Percentiles rank a stretch among this genome's conserved stretches.
These are phyloP conservation scores for Pinus tabuliformis DNA, from an alignment of 75 land plant genomes.

Conservation along the genomic window DNA sequence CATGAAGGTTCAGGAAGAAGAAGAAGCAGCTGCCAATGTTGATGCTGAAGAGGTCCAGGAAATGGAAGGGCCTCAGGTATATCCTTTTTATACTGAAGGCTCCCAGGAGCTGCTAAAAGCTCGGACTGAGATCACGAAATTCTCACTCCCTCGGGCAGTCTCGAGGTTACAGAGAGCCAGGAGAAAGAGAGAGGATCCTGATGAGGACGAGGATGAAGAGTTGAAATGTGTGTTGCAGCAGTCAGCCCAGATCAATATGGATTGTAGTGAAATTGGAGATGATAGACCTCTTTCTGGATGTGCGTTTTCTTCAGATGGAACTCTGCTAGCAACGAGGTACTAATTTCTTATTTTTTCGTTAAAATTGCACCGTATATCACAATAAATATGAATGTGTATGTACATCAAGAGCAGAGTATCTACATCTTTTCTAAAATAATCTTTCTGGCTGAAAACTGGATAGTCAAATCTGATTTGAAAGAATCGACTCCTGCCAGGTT, in stretches of 20 bases:
- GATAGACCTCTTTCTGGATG: slow-evolving; percentile 94
- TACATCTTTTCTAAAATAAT: too few relatives aligned
- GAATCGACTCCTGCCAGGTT: too few relatives aligned
- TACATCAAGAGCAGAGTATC: too few relatives aligned
- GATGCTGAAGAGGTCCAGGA: slow-evolving; percentile 43
- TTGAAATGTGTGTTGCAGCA: slow-evolving; percentile 56
- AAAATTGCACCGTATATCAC: too few relatives aligned
- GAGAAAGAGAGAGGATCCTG: slow-evolving; percentile 85
- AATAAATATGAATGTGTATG: too few relatives aligned
- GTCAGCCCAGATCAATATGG: slow-evolving; percentile 52
- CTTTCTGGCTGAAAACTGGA: too few relatives aligned
- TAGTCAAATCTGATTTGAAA: too few relatives aligned
- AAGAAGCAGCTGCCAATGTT: slow-evolving; percentile 41
- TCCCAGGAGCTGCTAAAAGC: slow-evolving; percentile 58
- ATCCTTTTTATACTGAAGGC: slow-evolving; percentile 94
- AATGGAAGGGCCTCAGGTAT: slow-evolving; percentile 35
- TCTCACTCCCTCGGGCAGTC: slow-evolving; percentile 64
- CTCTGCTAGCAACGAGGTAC: slow-evolving; percentile 87
- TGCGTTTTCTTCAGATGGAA: slow-evolving; percentile 78
- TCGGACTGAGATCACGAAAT: slow-evolving; percentile 66
- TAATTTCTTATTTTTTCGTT: too few relatives aligned
- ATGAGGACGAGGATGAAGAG: slow-evolving; percentile 92
- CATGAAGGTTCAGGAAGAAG: slow-evolving; percentile 70
- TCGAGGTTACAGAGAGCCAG: slow-evolving; percentile 57
- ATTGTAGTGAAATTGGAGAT: slow-evolving; percentile 96